Base-by-base conservation (phyloP, 2,329 filamentous ascomycete genomes). In the Amphichorda felina region DNA sequence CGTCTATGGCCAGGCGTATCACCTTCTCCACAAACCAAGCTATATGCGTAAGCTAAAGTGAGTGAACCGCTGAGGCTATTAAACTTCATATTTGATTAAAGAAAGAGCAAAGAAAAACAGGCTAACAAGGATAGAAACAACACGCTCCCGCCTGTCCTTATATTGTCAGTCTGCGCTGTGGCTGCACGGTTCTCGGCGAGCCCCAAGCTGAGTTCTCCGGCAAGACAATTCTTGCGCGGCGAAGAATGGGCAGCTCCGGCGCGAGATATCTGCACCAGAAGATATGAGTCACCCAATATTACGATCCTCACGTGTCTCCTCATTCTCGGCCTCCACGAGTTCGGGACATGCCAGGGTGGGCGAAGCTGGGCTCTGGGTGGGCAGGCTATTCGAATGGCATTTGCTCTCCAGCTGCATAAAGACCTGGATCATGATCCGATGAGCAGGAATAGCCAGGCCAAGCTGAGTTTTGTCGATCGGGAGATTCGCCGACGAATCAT, bases 311-410 rank as follows among this genome's bases (percentile, higher is more conserved):
- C 88, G 5, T 91, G 89, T 32, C 80, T 94, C 41, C 59, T 96
- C 8, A 74, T 96, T 14, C 70, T 96, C 13, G 88, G 87, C 3
- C 66, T 98, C 26, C 89, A 98, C 53, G 89, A 95, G 50, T 96
- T 96, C 48, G 91, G 91, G 37, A 96, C 89, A 10, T 96, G 91
- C 51, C 89, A 96, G 54, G 91, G 91, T 38, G 89, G 88, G 11
- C 75, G 89, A 44, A 95, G 88, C 54, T 98, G 91, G 91, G 85
- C 93, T 40, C 75, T 96, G 43, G 88, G 88, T 14, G 91, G 91
- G 1, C 88, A 94, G 66, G 91, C 89, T 11, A 87, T 94, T 50
- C 75, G 91, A 27, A 96, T 96, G 91, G 91, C 89, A 8, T 95
- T 94, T 56, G 91, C 91, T 11, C 64, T 98, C 31, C 89, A 96